phyloP scores from a whole-genome alignment of 306 rosid genomes.

The Cucurbita maxima region DNA sequence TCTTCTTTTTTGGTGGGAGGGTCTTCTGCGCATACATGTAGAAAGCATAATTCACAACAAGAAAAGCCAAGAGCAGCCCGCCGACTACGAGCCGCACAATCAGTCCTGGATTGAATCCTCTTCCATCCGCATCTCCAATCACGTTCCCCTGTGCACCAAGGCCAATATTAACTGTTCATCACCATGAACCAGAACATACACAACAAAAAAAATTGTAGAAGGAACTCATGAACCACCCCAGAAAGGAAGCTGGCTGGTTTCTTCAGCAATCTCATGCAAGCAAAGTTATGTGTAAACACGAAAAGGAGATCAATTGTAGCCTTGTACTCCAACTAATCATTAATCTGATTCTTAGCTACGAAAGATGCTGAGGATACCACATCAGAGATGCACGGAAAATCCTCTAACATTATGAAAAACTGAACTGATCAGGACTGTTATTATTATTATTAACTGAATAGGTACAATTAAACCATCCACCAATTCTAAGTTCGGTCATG shows the following conservation, averaged over 20 bases:
- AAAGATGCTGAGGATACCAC: background rate
- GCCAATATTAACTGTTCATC: background rate
- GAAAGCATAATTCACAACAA: slow-evolving; percentile 56
- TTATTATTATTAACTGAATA: no score
- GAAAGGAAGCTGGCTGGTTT: background rate
- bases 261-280: background rate
- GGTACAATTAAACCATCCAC: background rate
- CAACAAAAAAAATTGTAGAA: background rate
- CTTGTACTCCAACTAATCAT: background rate
- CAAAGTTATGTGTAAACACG: background rate
- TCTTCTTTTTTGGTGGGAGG: slow-evolving; percentile 74
- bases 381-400: background rate
- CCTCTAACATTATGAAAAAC: background rate
- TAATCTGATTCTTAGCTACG: background rate
- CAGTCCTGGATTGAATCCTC: slow-evolving; percentile 75
- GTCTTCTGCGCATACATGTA: slow-evolving; percentile 70
- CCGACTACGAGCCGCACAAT: slow-evolving; percentile 62
- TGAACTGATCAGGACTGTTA: background rate
- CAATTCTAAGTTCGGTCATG: background rate
- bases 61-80: slow-evolving; percentile 49
- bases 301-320: background rate
- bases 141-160: slow-evolving; percentile 18
- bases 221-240: background rate
- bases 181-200: background rate
- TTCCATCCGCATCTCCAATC: slow-evolving; percentile 35